Evolutionary conservation across 106 monocot genomes (phyloP), one percentile per base, ranked within the genome.

Genomic region (Amphibolis antarctica): DNA sequence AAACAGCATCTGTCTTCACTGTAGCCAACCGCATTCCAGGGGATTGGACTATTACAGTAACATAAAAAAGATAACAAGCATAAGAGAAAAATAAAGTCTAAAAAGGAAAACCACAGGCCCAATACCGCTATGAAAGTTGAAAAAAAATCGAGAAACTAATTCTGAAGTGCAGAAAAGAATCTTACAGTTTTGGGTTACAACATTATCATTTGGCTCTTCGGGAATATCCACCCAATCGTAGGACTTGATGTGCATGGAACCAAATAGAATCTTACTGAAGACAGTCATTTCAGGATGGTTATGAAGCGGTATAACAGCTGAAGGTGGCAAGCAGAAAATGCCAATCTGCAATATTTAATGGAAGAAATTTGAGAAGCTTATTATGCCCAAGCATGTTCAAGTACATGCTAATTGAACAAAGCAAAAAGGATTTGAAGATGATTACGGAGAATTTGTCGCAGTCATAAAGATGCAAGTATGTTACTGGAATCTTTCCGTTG

Each of bases 201-300:
- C 23, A 13, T 12, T 14, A n/a, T 3, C 25, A 56, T 54, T 25
- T 21, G 24, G 19, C 31, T 55, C 28, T 14, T 67, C 50, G 14
- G 50, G 46, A 59, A 42, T 20, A 45, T 84, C 86, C 55, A 74
- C 58, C 94, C 94, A 96, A 46, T 96, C 94, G 67, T 86, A 90
- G 3, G 94, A 89, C 56, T 84, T 86, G 17, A 89, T 79, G 66
- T 86, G 82, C 76, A 90, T 46, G 4, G 82, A 62, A 6, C 94
- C 94, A 69, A 79, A 96, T 25, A 96, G 62, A 66, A 96, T 81
- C 70, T 96, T 96, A 77, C 94, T 90, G 46, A 96, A 67, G 21
- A 96, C 94, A 19, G 89, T 96, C 94, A 96, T 96, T 30, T 86
- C 89, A 1, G 94, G 94, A 69, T 96, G 94, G 71, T 96, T 86